Percentiles rank a stretch among this genome's conserved stretches.
Evolutionary conservation across 306 rosid genomes (phyloP).

Genomic region (Abrus precatorius): DNA sequence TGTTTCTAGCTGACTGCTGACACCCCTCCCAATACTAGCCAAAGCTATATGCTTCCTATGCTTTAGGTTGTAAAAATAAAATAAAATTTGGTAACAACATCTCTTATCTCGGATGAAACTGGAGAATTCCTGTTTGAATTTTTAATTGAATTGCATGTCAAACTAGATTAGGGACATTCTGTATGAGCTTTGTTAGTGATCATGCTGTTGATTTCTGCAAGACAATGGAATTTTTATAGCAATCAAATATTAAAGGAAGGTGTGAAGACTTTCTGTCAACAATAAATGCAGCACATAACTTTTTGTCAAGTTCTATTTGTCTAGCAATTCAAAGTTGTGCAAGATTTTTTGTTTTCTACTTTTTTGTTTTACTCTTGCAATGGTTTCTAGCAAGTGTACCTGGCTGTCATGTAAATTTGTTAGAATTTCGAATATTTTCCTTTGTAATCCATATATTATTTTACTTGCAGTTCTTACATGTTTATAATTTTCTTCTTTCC

Average conservation of each 20-base stretch:
- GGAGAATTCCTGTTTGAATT: background rate
- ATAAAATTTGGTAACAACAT: background rate
- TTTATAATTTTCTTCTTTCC: background rate
- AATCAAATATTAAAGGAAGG: constrained; percentile 20
- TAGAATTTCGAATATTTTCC: background rate
- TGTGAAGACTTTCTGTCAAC: constrained; percentile 7
- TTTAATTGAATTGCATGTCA: constrained; percentile 7
- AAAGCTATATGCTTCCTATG: background rate
- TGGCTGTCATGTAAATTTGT: constrained; percentile 11
- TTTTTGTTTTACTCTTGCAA: background rate
- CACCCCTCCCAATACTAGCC: constrained; percentile 1
- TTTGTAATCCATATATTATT: background rate
- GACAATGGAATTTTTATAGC: background rate
- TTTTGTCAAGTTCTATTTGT: constrained; percentile 8
- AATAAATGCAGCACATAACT: background rate
- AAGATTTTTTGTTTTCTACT: constrained; percentile 12
- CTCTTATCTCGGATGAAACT: background rate
- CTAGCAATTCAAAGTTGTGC: background rate
- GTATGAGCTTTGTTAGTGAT: constrained; percentile 10
- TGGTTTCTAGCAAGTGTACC: background rate
- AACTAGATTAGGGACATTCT: constrained; percentile 1
- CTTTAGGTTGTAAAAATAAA: too few species aligned
- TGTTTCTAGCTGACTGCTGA: background rate
- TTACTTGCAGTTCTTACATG: constrained; percentile 1
- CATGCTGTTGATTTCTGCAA: background rate